phyloP scores from a whole-genome alignment of 805 yeast species.

The Ogataea thermomethanolica region DNA sequence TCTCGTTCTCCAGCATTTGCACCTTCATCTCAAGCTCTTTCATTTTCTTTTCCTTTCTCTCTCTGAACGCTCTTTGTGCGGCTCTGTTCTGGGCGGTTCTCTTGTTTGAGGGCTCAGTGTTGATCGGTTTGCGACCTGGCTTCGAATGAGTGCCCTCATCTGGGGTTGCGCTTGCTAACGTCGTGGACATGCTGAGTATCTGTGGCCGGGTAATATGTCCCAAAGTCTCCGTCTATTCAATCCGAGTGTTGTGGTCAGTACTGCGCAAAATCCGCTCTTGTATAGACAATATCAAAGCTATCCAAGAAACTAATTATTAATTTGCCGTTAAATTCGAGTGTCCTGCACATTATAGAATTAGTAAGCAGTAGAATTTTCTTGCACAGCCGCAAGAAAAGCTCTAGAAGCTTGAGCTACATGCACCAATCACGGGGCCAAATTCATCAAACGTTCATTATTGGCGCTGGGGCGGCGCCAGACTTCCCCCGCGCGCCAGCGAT shows the following conservation, averaged over 20 bases:
- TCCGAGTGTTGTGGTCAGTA: too few species aligned
- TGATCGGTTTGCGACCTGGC: slow-evolving; percentile 80
- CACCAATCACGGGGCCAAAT: too few species aligned
- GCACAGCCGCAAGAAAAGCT: background rate
- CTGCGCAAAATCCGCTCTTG: too few species aligned
- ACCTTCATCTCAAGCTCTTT: slow-evolving; percentile 82
- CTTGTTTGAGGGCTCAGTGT: slow-evolving; percentile 72
- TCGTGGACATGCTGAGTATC: slow-evolving; percentile 4
- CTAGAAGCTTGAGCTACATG: background rate
- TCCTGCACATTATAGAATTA: background rate
- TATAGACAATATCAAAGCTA: background rate
- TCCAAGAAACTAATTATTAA: background rate
- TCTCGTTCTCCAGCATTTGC: slow-evolving; percentile 63
- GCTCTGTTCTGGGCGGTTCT: slow-evolving; percentile 97
- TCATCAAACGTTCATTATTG: background rate
- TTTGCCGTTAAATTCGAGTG: slow-evolving; percentile 1
- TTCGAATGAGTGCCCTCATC: slow-evolving; percentile 30
- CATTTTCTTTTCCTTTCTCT: slow-evolving; percentile 85
- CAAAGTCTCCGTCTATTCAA: too few species aligned
- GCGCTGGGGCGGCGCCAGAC: background rate
- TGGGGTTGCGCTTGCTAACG: background rate
- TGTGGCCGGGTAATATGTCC: background rate
- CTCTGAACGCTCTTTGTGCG: slow-evolving; percentile 97
- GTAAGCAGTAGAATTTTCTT: slow-evolving; percentile 1
- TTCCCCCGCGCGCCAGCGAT: too few species aligned